Conservation (phyloP, 2,329 filamentous ascomycete genomes). For the Lasiodiplodia sp. region DNA sequence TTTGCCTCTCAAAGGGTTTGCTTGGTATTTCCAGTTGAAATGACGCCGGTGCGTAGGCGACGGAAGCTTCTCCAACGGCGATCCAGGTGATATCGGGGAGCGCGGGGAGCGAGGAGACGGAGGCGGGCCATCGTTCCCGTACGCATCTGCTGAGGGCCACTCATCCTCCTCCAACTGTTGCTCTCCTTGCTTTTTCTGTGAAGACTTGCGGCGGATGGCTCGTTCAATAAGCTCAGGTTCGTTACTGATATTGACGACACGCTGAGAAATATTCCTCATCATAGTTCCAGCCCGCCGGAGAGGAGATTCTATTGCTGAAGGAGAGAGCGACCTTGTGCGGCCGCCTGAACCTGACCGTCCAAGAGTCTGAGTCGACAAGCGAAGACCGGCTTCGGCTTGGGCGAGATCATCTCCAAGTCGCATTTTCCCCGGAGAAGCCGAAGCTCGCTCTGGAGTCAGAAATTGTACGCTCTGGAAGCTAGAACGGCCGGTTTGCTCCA, state of each 20-base stretch:
- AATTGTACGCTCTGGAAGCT: slow-evolving; percentile 64
- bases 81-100: slow-evolving; percentile 36
- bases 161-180: slow-evolving; percentile 32
- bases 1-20: slow-evolving; percentile 86
- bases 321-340: slow-evolving; percentile 55
- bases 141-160: neutral
- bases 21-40: slow-evolving; percentile 46
- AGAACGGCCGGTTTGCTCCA: slow-evolving; percentile 55
- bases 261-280: slow-evolving; percentile 82
- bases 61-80: slow-evolving; percentile 48
- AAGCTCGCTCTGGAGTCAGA: slow-evolving; percentile 50
- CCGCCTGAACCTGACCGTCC: slow-evolving; percentile 52
- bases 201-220: slow-evolving; percentile 67
- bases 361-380: slow-evolving; percentile 35
- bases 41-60: slow-evolving; percentile 38
- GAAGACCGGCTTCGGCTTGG: slow-evolving; percentile 65
- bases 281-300: slow-evolving; percentile 59
- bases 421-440: slow-evolving; percentile 42
- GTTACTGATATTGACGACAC: slow-evolving; percentile 96
- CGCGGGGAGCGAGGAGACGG: slow-evolving; percentile 17
- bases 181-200: slow-evolving; percentile 62
- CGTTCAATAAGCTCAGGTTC: slow-evolving; percentile 85
- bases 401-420: slow-evolving; percentile 67
- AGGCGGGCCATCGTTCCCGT: slow-evolving; percentile 49
- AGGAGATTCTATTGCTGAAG: slow-evolving; percentile 53